Evolutionary conservation across 78 protist genomes (phyloP), one percentile per base, ranked within the genome.

Genomic region (Cavenderia fasciculata): DNA sequence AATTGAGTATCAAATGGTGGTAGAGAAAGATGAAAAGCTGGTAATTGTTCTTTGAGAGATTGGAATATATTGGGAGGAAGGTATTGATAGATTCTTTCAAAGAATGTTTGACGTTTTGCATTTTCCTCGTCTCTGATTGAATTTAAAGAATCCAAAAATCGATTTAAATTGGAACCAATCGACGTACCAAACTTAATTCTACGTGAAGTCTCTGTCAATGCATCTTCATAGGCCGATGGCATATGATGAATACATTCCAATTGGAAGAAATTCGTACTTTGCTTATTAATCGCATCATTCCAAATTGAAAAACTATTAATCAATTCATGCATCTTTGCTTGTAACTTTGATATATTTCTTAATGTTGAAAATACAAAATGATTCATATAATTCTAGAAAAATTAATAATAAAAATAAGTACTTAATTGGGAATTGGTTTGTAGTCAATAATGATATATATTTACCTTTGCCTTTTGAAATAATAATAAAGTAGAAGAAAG

Each of bases 171-270:
- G 23, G 18, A 29, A 10, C 43, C n/a, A 2, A 82, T n/a, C 0
- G 76, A 40, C 8, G 34, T 41, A 4, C 89, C 89, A 56, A 82
- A 68, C 33, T 68, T 52, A 43, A 56, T 65, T 56, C 89, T 65
- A 31, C 89, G 47, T 7, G 70, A 29, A 21, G 63, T 82, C 43
- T 82, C 89, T 29, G 25, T 51, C 2, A 82, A 34, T n/a, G 89
- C 71, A 1, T 65, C 75, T 56, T 82, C 89, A 68, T 82, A 82
- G 2, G 89, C 49, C 19, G 43, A 34, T 40, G 77, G 77, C 33
- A 82, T 38, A 8, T 57, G 40, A 31, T 56, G 65, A 33, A 82
- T 82, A 34, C 59, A 38, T 18, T 82, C 77, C 23, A 82, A 68
- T 41, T 82, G 89, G 47, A 41, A 47, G 59, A 68, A 82, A 31